Percentiles rank a stretch among this genome's conserved stretches.
Conservation (phyloP, 2,329 filamentous ascomycete genomes). For the Fusarium nelsonii region DNA sequence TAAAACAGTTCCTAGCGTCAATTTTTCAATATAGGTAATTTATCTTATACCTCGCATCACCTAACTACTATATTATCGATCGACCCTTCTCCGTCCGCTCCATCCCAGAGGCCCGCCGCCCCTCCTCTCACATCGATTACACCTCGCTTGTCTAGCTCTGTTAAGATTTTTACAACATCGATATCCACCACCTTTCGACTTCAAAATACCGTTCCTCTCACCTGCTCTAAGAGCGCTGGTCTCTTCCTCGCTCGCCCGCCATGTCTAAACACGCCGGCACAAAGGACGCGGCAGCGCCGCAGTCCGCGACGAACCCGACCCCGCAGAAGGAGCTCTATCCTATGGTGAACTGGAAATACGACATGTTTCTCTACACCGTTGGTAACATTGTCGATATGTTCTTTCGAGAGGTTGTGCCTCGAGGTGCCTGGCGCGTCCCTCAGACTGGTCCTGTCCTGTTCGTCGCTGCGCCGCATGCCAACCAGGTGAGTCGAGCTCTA, state of each 20-base stretch:
- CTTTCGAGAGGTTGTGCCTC: conserved; percentile 96
- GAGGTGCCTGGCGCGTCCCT: conserved; percentile 95
- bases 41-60: neutral
- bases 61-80: neutral
- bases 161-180: conserved; percentile 24
- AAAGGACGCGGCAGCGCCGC: conserved; percentile 44
- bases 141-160: conserved; percentile 25
- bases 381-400: conserved; percentile 93
- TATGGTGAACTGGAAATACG: conserved; percentile 81
- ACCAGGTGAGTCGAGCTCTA: conserved; percentile 72
- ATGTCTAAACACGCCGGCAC: conserved; percentile 44
- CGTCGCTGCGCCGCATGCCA: conserved; percentile 96
- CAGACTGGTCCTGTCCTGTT: conserved; percentile 90
- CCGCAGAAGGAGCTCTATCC: conserved; percentile 69
- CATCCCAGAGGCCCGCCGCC: conserved; percentile 24
- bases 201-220: conserved; percentile 1
- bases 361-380: conserved; percentile 81
- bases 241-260: conserved; percentile 20
- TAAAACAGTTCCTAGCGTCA: conserved; percentile 3
- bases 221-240: conserved; percentile 21
- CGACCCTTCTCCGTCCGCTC: conserved; percentile 8
- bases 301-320: conserved; percentile 43
- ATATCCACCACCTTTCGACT: conserved; percentile 17
- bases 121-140: conserved; percentile 31
- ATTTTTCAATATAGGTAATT: conserved; percentile 28